Evolutionary conservation across 257 asterid genomes (phyloP).

Genomic region (Solanum pinnatisectum): DNA sequence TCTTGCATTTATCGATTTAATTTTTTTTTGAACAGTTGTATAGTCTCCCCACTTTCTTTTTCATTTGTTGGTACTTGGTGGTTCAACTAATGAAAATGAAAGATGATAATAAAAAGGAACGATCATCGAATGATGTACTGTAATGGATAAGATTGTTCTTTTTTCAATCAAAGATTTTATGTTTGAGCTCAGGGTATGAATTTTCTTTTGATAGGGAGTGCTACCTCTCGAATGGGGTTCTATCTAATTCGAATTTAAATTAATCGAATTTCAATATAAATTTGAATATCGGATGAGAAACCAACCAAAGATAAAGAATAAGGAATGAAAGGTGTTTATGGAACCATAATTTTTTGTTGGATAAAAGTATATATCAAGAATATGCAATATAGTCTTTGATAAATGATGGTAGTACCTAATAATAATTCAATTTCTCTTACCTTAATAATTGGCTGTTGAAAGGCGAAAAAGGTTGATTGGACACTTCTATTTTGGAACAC

Average conservation of each 20-base stretch:
- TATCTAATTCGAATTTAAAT: fast-evolving
- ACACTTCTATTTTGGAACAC: background rate
- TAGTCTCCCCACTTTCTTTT: background rate
- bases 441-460: background rate
- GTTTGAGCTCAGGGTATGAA: fast-evolving
- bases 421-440: background rate
- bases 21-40: background rate
- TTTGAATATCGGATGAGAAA: fast-evolving
- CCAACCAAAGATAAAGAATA: background rate
- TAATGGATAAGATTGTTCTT: fast-evolving
- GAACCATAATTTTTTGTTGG: background rate
- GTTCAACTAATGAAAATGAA: background rate
- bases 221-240: fast-evolving
- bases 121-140: too few species aligned
- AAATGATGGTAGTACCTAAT: background rate
- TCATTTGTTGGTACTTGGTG: background rate
- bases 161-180: too few species aligned
- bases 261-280: fast-evolving
- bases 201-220: fast-evolving
- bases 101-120: background rate
- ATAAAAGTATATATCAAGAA: background rate
- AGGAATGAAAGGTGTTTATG: background rate
- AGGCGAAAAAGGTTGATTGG: background rate
- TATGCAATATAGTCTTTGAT: background rate
- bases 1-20: background rate